Evolutionary conservation across 306 rosid species (phyloP).

Genomic region (Fragaria vesca): DNA sequence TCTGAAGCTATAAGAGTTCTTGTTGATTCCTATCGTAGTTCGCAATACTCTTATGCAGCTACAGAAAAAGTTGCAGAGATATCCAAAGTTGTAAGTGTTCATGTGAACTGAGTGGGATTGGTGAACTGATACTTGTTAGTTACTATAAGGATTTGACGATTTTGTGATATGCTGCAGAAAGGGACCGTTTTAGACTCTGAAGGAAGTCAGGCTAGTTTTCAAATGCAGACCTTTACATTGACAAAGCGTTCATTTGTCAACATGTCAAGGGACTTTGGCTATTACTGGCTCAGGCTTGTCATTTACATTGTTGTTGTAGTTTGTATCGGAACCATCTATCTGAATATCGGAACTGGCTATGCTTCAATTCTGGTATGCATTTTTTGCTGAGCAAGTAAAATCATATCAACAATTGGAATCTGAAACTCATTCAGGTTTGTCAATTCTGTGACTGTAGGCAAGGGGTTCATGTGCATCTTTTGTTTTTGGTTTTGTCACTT

Average conservation of each 20-base stretch:
- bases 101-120: background rate
- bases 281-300: slow-evolving; percentile 97
- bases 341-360: slow-evolving; percentile 82
- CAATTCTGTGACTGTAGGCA: slow-evolving; percentile 50
- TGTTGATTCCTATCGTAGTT: slow-evolving; percentile 57
- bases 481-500: slow-evolving; percentile 90
- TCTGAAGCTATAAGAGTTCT: slow-evolving; percentile 84
- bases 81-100: slow-evolving; percentile 73
- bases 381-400: background rate
- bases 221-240: slow-evolving; percentile 69
- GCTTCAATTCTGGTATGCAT: slow-evolving; percentile 77
- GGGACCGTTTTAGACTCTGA: slow-evolving; percentile 89
- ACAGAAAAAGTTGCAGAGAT: slow-evolving; percentile 75
- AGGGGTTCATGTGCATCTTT: slow-evolving; percentile 98
- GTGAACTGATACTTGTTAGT: background rate
- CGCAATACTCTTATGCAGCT: slow-evolving; percentile 70
- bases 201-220: slow-evolving; percentile 97
- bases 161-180: slow-evolving; percentile 49
- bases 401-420: background rate
- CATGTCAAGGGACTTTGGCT: slow-evolving; percentile 99
- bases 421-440: slow-evolving; percentile 12
- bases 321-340: slow-evolving; percentile 86
- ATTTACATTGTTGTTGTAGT: slow-evolving; percentile 85
- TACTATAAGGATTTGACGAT: background rate
- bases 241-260: slow-evolving; percentile 84